Conservation (phyloP, 129 eudicot species). For the Lonicera japonica region DNA sequence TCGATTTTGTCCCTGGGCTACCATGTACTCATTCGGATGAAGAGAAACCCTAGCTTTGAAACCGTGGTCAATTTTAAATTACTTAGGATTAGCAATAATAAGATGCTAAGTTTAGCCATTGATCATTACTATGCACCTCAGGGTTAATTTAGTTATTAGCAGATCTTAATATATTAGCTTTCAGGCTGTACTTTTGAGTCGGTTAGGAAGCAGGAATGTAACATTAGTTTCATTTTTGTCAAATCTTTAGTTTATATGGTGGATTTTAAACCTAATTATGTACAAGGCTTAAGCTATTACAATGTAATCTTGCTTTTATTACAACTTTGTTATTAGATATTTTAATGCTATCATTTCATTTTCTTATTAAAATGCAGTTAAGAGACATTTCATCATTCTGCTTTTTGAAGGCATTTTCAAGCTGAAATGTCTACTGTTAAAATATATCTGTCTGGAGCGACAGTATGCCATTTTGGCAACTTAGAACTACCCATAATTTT, state of each 20-base stretch:
- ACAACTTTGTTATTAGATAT: no score
- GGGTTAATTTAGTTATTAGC: constrained; percentile 8
- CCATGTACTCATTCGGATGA: constrained; percentile 48
- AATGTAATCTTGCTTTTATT: neutral
- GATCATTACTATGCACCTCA: constrained; percentile 5
- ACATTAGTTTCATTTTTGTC: neutral
- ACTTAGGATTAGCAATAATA: constrained; percentile 18
- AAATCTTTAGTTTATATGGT: neutral
- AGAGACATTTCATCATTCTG: no score
- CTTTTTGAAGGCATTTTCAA: no score
- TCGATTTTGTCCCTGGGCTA: constrained; percentile 35
- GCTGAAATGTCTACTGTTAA: no score
- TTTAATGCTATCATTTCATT: no score
- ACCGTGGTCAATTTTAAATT: constrained; percentile 3
- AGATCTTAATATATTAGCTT: constrained; percentile 5
- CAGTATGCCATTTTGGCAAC: no score
- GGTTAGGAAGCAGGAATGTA: neutral
- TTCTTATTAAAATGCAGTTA: no score
- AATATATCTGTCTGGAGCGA: no score
- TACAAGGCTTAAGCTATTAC: neutral
- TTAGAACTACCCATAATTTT: no score
- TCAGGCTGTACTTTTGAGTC: neutral
- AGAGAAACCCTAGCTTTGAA: constrained; percentile 33
- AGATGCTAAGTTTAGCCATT: neutral
- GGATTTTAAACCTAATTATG: neutral